Base-by-base conservation (phyloP, 2,329 filamentous ascomycete genomes). In the Monilinia polystroma region DNA sequence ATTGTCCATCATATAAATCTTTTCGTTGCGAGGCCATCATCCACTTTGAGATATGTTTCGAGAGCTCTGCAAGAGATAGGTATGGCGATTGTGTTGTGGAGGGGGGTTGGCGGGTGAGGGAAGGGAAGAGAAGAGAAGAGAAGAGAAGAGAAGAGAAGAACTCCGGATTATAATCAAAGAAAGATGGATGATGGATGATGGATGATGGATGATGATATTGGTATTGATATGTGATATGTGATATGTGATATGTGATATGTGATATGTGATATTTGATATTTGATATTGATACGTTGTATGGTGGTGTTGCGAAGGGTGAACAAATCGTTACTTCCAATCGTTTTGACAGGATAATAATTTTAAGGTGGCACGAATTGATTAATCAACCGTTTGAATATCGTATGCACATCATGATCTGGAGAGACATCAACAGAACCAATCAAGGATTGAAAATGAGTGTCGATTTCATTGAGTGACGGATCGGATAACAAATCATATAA, bases 1-100 rank as follows among this genome's bases (percentile, higher is more conserved):
- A 80, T 14, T 68, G 66, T 3, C 49, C 60, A 56, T 63, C 60
- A 10, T 62, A 62, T 32, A 51, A 26, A 38, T 12, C 45, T 54
- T 41, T 55, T 18, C n/a, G 35, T 55, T 29, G 45, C 16, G 29
- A 41, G 29, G 2, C 58, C 58, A 62, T 62, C 18, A 12, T 18
- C 12, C 29, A 43, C 7, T 43, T 55, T 43, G 60, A 10, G 11
- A 32, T 35, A 54, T 29, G 3, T 41, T 29, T 41, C 2, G 49
- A 54, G 10, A 14, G 45, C 20, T 35, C 4, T 38, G 11, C n/a
- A 8, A 23, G 10, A 43, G 10, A 6, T 53, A 49, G n/a, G 29
- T 43, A 23, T 26, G 11, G 29, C 12, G 23, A 4, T 38, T 2
- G 35, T 38, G 23, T 18, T 4, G 32, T 18, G 2, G n/a, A 51